Conservation (phyloP, 2,329 filamentous ascomycete genomes). For the Septoria petroselini region DNA sequence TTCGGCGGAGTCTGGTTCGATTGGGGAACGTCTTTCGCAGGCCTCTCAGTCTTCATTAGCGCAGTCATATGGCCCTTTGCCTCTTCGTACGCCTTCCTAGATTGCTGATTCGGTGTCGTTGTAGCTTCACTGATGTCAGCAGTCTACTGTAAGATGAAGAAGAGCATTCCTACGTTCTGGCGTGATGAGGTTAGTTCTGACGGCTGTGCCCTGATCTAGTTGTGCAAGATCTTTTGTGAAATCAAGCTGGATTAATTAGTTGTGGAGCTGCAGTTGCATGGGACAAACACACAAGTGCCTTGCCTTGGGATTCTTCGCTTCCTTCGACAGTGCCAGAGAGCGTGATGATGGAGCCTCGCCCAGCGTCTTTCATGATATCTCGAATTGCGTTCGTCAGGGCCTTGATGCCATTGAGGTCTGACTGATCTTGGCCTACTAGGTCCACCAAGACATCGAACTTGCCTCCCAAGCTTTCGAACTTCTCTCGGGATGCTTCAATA, state of each 20-base stretch:
- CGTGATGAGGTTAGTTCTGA: slow-evolving; percentile 17
- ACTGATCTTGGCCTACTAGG: slow-evolving; percentile 8
- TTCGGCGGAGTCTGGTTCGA: slow-evolving; percentile 12
- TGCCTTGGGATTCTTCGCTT: not conserved
- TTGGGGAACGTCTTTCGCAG: slow-evolving; percentile 10
- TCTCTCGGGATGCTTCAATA: slow-evolving; percentile 20
- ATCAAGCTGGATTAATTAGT: not conserved
- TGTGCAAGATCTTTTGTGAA: slow-evolving; percentile 8
- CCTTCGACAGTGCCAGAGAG: slow-evolving; percentile 11
- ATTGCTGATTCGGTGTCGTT: not conserved
- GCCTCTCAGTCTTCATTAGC: slow-evolving; percentile 22
- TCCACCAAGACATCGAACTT: slow-evolving; percentile 24
- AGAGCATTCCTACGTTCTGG: slow-evolving; percentile 7
- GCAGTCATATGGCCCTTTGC: slow-evolving; percentile 24
- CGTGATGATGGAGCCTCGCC: slow-evolving; percentile 20
- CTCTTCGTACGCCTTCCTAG: slow-evolving; percentile 16
- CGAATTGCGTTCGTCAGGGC: slow-evolving; percentile 10
- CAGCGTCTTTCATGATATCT: slow-evolving; percentile 18
- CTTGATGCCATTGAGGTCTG: slow-evolving; percentile 4
- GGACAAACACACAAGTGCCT: not conserved
- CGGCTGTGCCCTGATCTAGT: not conserved
- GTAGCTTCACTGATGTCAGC: not conserved
- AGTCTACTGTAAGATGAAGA: not conserved
- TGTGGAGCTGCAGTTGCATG: not conserved
- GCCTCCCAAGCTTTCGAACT: slow-evolving; percentile 20